A percentile compares a stretch with the other conserved stretches of the same genome.
These are phyloP conservation scores for Fusarium cicatricum DNA, from an alignment of 2,329 filamentous ascomycete species.

Conservation along the genomic window DNA sequence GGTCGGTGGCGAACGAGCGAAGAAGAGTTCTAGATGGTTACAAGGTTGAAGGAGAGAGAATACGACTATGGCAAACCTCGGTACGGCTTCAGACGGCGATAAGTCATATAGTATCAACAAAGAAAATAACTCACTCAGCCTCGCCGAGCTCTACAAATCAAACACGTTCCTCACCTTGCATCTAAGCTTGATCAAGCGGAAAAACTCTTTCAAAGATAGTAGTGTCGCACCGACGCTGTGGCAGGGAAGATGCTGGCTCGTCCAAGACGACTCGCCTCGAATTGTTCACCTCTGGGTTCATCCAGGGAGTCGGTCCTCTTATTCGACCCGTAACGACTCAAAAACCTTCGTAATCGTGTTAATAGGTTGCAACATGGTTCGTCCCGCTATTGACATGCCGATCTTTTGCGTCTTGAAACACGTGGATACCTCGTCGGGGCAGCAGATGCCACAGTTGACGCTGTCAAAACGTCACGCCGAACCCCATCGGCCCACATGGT, in stretches of 20 bases:
- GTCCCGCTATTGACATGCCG: too few relatives aligned
- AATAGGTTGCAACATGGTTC: too few relatives aligned
- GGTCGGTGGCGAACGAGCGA: neutral
- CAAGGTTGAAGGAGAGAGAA: neutral
- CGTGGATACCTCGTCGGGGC: too few relatives aligned
- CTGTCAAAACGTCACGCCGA: too few relatives aligned
- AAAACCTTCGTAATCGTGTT: too few relatives aligned
- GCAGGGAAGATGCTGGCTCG: neutral
- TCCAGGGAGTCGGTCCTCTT: neutral
- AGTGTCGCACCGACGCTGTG: neutral
- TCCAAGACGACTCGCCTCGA: neutral
- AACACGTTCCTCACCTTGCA: neutral
- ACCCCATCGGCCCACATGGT: neutral
- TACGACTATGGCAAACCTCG: neutral
- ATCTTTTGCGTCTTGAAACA: too few relatives aligned
- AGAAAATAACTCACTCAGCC: neutral
- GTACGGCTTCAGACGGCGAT: neutral
- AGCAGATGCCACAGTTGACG: neutral
- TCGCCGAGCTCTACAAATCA: slow-evolving; percentile 16
- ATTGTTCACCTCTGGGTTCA: neutral
- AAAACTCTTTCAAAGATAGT: neutral
- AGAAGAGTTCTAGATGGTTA: neutral
- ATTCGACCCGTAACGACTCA: too few relatives aligned
- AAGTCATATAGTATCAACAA: neutral
- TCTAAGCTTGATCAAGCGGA: neutral